Conservation (phyloP, 2,329 filamentous ascomycete species). For the Hypoxylon sp. region DNA sequence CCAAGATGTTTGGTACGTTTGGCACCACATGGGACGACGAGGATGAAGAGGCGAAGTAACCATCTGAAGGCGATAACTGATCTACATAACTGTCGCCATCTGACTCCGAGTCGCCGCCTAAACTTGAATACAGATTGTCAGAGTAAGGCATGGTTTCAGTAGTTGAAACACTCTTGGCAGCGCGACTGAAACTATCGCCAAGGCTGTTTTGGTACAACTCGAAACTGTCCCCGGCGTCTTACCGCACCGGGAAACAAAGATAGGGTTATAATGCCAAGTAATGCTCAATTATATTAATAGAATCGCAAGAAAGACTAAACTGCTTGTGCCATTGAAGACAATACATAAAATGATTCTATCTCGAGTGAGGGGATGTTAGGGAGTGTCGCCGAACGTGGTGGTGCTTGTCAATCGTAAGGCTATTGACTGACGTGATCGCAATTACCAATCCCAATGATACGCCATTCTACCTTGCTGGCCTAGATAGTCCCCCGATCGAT, state of each 20-base stretch:
- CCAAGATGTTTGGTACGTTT: conserved; percentile 64
- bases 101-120: conserved; percentile 52
- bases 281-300: conserved; percentile 19
- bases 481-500: conserved; percentile 23
- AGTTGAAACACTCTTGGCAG: conserved; percentile 50
- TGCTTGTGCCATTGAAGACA: conserved; percentile 11
- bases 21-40: conserved; percentile 59
- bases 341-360: conserved; percentile 34
- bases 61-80: conserved; percentile 66
- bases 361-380: conserved; percentile 14
- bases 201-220: conserved; percentile 44
- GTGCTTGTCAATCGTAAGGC: conserved; percentile 32
- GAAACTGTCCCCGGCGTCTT: conserved; percentile 49
- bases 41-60: conserved; percentile 62
- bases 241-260: conserved; percentile 29
- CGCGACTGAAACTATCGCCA: conserved; percentile 53
- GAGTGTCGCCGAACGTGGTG: conserved; percentile 22
- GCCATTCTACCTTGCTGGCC: conserved; percentile 17
- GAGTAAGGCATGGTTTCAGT: conserved; percentile 63
- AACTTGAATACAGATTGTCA: conserved; percentile 63
- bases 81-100: conserved; percentile 55
- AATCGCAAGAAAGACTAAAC: background rate
- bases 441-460: conserved; percentile 22
- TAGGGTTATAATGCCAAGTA: conserved; percentile 17
- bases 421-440: conserved; percentile 14